Evolutionary conservation across 2,329 filamentous ascomycete species (phyloP).

Genomic region (Cladosporium austrohemisphaericum): DNA sequence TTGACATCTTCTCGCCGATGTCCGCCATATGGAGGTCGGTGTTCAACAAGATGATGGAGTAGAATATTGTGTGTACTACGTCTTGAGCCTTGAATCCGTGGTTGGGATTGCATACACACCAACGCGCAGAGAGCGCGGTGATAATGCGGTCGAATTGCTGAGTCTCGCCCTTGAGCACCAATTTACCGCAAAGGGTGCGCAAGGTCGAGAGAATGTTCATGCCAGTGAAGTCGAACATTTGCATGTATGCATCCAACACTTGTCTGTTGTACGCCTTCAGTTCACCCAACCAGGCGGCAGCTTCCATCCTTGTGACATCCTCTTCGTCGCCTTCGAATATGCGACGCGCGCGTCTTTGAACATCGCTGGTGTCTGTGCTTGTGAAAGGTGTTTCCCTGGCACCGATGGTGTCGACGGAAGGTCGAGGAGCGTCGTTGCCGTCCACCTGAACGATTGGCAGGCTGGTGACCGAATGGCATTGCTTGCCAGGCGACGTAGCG

Average conservation of each 20-base stretch:
- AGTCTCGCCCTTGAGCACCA: constrained; percentile 84
- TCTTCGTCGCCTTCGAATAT: constrained; percentile 84
- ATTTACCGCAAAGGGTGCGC: constrained; percentile 73
- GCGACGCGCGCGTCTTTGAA: constrained; percentile 71
- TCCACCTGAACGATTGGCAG: constrained; percentile 45
- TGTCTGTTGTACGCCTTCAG: constrained; percentile 50
- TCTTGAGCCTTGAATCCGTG: constrained; percentile 93
- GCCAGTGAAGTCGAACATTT: constrained; percentile 80
- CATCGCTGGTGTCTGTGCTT: constrained; percentile 50
- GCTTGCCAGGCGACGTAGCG: constrained; percentile 13
- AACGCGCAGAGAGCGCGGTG: constrained; percentile 80
- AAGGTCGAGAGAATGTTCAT: constrained; percentile 76
- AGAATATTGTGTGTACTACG: constrained; percentile 95
- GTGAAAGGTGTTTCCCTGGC: not conserved
- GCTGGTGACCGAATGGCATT: constrained; percentile 22
- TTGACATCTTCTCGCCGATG: constrained; percentile 95
- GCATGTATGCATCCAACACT: constrained; percentile 78
- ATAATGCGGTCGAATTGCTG: constrained; percentile 95
- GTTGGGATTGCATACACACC: constrained; percentile 88
- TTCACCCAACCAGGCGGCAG: constrained; percentile 85
- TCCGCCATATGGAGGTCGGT: constrained; percentile 94
- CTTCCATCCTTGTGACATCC: constrained; percentile 72
- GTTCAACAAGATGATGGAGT: constrained; percentile 90
- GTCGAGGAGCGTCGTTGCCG: constrained; percentile 39
- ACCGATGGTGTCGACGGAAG: constrained; percentile 30